phyloP scores from a whole-genome alignment of 2,329 filamentous ascomycete genomes.

The Diaporthe vaccinii region DNA sequence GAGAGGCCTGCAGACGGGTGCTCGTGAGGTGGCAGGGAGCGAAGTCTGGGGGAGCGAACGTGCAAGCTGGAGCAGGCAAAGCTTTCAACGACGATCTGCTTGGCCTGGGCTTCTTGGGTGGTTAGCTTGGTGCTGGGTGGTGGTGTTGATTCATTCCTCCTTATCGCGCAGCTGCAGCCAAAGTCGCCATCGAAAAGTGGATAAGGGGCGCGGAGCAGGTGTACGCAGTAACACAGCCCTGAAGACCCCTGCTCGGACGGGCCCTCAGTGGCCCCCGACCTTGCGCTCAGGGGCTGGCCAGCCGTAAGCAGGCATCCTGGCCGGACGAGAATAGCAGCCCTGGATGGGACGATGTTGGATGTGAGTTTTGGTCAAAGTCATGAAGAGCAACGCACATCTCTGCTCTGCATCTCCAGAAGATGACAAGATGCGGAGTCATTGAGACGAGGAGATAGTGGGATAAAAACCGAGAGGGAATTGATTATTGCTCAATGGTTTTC shows the following conservation, averaged over 20 bases:
- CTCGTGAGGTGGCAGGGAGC: neutral
- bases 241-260: constrained; percentile 14
- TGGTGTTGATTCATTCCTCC: constrained; percentile 29
- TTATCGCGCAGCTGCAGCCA: constrained; percentile 10
- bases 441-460: neutral
- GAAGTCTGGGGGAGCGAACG: neutral
- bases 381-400: neutral
- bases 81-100: constrained; percentile 4
- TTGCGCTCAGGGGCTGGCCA: constrained; percentile 12
- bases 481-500: neutral
- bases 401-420: neutral
- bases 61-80: neutral
- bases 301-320: neutral
- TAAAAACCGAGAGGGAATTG: neutral
- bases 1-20: neutral
- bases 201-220: neutral
- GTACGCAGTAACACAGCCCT: neutral
- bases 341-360: neutral
- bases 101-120: neutral
- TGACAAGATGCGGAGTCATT: neutral
- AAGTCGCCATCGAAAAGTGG: constrained; percentile 20
- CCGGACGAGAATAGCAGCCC: constrained; percentile 9
- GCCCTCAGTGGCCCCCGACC: constrained; percentile 1
- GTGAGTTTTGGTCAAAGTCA: constrained; percentile 8
- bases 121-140: neutral